phyloP scores from a whole-genome alignment of 805 yeast genomes.

The Zygotorulaspora danielsina region DNA sequence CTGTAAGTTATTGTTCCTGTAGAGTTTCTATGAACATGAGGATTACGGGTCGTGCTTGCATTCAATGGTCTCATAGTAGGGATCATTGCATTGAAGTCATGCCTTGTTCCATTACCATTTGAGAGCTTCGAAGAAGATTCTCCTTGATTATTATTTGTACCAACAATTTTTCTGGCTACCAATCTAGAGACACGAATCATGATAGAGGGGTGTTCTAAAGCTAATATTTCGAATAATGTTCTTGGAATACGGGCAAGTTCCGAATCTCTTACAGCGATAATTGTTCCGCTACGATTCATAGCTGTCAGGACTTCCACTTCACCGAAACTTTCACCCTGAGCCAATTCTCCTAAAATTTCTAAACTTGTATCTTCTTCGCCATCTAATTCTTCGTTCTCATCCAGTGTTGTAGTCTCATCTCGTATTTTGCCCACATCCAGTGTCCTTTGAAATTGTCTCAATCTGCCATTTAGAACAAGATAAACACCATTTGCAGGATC shows the following conservation, averaged over 20 bases:
- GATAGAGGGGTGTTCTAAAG: conserved; percentile 79
- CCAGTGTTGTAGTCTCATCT: conserved; percentile 23
- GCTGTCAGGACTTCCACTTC: conserved; percentile 92
- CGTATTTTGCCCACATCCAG: conserved; percentile 16
- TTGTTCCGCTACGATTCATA: conserved; percentile 59
- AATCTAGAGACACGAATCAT: conserved; percentile 86
- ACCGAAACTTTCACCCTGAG: conserved; percentile 93
- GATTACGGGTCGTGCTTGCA: conserved; percentile 13
- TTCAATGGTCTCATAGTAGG: conserved; percentile 31
- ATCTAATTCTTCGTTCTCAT: conserved; percentile 11
- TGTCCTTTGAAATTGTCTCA: conserved; percentile 51
- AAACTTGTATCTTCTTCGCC: conserved; percentile 16
- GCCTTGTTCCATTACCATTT: conserved; percentile 19
- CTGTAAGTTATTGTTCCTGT: conserved; percentile 44
- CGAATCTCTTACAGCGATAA: conserved; percentile 86
- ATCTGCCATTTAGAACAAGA: conserved; percentile 81
- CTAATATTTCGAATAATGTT: conserved; percentile 77
- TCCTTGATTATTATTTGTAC: conserved; percentile 13
- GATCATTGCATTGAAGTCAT: conserved; percentile 32
- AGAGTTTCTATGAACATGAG: conserved; percentile 16
- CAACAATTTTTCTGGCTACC: conserved; percentile 58
- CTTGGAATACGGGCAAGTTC: conserved; percentile 93
- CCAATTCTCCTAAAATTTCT: conserved; percentile 64
- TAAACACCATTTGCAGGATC: conserved; percentile 89
- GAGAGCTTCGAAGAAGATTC: conserved; percentile 14